Percentiles rank a stretch among this genome's conserved stretches.
Evolutionary conservation across 225 moss, liverwort and hornwort species (phyloP).

Genomic region (Marchantia paleacea): DNA sequence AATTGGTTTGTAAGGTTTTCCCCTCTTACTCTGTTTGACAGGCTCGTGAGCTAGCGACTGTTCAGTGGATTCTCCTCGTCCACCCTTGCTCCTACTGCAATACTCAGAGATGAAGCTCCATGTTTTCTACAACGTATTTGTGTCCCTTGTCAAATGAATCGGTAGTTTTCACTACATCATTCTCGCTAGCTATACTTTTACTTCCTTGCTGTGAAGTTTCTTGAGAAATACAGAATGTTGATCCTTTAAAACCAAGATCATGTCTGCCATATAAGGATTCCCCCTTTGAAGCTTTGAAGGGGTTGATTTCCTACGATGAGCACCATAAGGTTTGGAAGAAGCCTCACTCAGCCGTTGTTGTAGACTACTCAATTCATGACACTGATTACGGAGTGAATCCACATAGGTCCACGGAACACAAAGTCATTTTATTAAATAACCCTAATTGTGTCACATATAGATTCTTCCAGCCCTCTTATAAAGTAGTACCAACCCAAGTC

Average conservation of each 20-base stretch:
- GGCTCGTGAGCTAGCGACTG: slow-evolving; percentile 20
- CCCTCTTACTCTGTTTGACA: slow-evolving; percentile 44
- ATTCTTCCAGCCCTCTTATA: too few relatives aligned
- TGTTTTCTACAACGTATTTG: slow-evolving; percentile 6
- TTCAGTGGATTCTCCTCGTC: slow-evolving; percentile 23
- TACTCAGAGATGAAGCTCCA: slow-evolving; percentile 7
- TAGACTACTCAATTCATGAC: slow-evolving; percentile 16
- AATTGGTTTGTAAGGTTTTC: slow-evolving; percentile 41
- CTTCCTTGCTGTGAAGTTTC: slow-evolving; percentile 18
- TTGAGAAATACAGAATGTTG: slow-evolving; percentile 6
- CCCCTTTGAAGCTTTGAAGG: neutral
- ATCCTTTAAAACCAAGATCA: slow-evolving; percentile 7
- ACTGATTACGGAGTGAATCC: slow-evolving; percentile 35
- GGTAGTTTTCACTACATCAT: slow-evolving; percentile 12
- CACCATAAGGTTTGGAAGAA: slow-evolving; percentile 16
- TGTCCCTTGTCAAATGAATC: slow-evolving; percentile 6
- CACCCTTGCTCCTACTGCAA: neutral
- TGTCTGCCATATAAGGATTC: neutral
- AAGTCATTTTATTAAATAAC: too few relatives aligned
- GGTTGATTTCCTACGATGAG: slow-evolving; percentile 4
- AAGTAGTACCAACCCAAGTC: too few relatives aligned
- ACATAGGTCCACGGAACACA: too few relatives aligned
- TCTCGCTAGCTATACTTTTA: slow-evolving; percentile 20
- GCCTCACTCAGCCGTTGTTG: slow-evolving; percentile 18
- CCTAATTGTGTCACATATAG: too few relatives aligned